These are phyloP conservation scores for Acacia concinna DNA, from an alignment of 331 rosid genomes.

Conservation along the genomic window DNA sequence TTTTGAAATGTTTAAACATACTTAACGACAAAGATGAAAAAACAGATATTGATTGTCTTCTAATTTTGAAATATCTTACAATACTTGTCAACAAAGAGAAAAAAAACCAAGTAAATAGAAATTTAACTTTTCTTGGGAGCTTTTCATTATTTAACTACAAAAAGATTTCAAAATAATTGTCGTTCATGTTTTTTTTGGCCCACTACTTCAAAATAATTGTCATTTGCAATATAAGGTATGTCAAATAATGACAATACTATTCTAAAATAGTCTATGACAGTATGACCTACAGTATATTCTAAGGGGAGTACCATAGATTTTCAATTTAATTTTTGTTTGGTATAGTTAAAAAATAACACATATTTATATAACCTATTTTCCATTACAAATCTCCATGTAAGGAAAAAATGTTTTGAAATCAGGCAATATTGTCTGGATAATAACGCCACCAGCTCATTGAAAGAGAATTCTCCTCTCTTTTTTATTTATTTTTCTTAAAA, in stretches of 20 bases:
- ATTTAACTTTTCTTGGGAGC: background rate
- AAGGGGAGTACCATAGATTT: background rate
- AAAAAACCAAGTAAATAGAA: background rate
- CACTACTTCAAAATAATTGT: no score
- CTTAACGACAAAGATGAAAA: background rate
- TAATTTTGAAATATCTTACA: background rate
- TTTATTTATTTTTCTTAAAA: background rate
- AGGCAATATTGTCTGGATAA: background rate
- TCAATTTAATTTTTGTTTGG: background rate
- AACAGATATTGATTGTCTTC: background rate
- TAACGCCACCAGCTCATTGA: conserved; percentile 11
- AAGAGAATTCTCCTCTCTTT: background rate
- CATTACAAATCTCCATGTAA: background rate
- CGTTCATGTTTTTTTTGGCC: no score
- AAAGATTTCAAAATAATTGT: background rate
- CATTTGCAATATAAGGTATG: background rate
- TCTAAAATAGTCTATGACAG: background rate
- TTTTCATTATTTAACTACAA: background rate
- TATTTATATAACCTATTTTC: background rate
- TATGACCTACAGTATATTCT: no score
- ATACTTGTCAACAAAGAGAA: background rate
- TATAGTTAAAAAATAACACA: background rate
- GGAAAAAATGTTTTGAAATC: background rate
- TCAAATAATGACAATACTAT: background rate
- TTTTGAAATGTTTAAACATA: background rate